Base-by-base conservation (phyloP, 805 yeast genomes). In the Alloascoidea africana region DNA sequence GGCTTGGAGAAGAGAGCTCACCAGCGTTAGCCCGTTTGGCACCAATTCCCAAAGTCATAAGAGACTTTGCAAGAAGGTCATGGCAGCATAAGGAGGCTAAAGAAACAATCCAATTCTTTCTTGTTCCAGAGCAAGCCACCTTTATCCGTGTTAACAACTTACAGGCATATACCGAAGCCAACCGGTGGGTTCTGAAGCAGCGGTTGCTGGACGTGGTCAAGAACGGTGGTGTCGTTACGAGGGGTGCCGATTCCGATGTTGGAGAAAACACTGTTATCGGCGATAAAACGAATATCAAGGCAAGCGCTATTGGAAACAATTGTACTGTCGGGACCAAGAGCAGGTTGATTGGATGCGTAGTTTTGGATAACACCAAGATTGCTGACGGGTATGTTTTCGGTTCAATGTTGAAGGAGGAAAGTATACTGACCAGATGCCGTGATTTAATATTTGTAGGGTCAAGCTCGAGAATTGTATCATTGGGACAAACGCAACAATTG, bases 11-110 rank as follows among this genome's bases (percentile, higher is more conserved):
- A 43, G 40, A 55, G 41, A 43, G 44, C 18, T 36, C 46, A 13
- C 44, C n/a, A n/a, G 30, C 8, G 8, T 8, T 23, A 8, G n/a
- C 47, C 35, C 48, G 50, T 16, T 59, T 59, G 41, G 66, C 73
- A 44, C 66, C 85, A 3, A 58, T 76, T 27, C 68, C 69, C 16
- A 81, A 81, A 50, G 65, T 87, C 16, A 69, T 86, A 33, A 72
- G 97, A 50, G 95, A 86, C 50, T 58, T 89, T 41, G 93, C 94
- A 2, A 72, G 97, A 56, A 72, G 94, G 44, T 78, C 95, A 1
- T 91, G 98, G 98, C 71, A 70, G 48, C 95, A 86, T 52, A 64
- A 79, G 0, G 48, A 51, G 4, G 52, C 56, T 5, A 64, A 65
- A 43, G 83, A 76, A 39, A 69, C 76, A 1, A 69, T 91, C 14